phyloP scores from a whole-genome alignment of 192 early-diverging fungal genomes.

The Umbelopsis sp. region DNA sequence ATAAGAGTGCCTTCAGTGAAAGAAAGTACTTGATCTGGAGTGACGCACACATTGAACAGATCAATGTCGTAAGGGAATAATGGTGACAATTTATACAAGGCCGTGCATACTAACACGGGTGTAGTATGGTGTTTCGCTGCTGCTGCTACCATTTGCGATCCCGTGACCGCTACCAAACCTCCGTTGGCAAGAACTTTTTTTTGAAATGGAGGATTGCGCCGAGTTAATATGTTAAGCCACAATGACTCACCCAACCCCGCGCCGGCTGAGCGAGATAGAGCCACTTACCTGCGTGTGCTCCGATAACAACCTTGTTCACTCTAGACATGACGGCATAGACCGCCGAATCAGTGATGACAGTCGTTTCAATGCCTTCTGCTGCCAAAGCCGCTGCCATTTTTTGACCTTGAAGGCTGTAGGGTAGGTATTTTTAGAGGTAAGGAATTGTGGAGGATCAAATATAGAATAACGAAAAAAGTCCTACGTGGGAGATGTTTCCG shows the following conservation, averaged over 20 bases:
- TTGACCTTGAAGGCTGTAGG: constrained; percentile 77
- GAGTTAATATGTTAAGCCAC: background rate
- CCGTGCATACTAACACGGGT: constrained; percentile 91
- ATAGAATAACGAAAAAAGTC: no score
- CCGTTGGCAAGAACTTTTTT: constrained; percentile 90
- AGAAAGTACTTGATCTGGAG: constrained; percentile 79
- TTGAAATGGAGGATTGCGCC: background rate
- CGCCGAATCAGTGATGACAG: constrained; percentile 89
- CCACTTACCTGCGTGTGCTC: constrained; percentile 80
- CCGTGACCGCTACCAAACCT: constrained; percentile 81
- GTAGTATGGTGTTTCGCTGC: constrained; percentile 92
- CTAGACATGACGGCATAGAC: constrained; percentile 97
- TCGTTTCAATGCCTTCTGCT: constrained; percentile 83
- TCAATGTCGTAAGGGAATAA: constrained; percentile 89
- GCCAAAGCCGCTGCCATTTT: constrained; percentile 77
- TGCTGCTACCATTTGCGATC: constrained; percentile 80
- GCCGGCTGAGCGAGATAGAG: background rate
- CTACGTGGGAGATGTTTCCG: constrained; percentile 88
- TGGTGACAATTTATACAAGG: constrained; percentile 87
- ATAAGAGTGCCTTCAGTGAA: constrained; percentile 83
- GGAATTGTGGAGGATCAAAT: background rate
- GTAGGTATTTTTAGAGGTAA: background rate
- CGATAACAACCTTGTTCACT: constrained; percentile 96
- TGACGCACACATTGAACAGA: constrained; percentile 72
- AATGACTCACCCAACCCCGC: background rate